phyloP scores from a whole-genome alignment of 768 basidiomycete genomes.

The Lactarius quietus region DNA sequence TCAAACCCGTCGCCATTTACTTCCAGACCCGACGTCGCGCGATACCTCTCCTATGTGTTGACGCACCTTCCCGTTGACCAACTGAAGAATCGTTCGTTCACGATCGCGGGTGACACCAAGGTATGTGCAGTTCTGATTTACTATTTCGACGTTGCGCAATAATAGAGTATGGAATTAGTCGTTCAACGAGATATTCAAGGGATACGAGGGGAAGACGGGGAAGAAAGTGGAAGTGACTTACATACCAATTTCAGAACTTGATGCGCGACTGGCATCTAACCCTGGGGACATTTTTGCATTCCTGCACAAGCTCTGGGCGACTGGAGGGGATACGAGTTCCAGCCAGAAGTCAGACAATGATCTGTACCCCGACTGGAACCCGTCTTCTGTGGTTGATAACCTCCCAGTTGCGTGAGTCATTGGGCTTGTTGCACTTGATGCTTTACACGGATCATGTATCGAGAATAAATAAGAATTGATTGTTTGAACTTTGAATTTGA shows the following conservation, averaged over 20 bases:
- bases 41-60: constrained; percentile 12
- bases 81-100: background rate
- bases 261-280: constrained; percentile 14
- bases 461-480: background rate
- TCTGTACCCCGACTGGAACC: constrained; percentile 28
- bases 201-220: constrained; percentile 20
- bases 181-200: constrained; percentile 22
- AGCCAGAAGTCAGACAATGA: constrained; percentile 10
- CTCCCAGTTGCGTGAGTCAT: background rate
- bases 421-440: background rate
- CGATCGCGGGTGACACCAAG: constrained; percentile 5
- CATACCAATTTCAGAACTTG: constrained; percentile 10
- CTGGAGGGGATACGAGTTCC: background rate
- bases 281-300: constrained; percentile 1
- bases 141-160: background rate
- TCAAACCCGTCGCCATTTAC: constrained; percentile 20
- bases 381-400: constrained; percentile 20
- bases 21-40: background rate
- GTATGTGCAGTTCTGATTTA: background rate
- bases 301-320: background rate
- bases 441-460: background rate
- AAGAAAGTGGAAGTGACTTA: constrained; percentile 22
- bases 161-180: constrained; percentile 7
- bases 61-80: constrained; percentile 9
- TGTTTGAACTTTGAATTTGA: no score